Evolutionary conservation across 257 asterid genomes (phyloP), one percentile per base, ranked within the genome.

Genomic region (Petrea volubilis): DNA sequence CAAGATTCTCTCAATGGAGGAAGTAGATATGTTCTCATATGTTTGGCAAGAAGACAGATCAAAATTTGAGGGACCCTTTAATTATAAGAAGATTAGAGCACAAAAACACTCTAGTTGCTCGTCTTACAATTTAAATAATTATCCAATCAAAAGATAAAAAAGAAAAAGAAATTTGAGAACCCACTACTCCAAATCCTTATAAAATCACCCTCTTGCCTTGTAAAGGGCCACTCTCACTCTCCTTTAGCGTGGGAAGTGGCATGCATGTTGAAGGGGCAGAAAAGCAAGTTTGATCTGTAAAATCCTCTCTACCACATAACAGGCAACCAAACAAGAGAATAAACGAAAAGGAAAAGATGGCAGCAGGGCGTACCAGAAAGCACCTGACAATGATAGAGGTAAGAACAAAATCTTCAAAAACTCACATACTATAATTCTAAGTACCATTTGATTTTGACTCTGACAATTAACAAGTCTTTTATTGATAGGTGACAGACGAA

Each of bases 401-500:
- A 90, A 49, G 74, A 76, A 73, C 38, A 76, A 67, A 78, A 65
- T 70, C 75, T 70, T 75, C 50, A 74, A 38, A 60, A 38, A 69
- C 44, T 78, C 53, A 74, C 60, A 78, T 33, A 55, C 7, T 68
- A 63, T 57, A 44, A 64, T 60, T 56, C 29, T 14, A 60, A 24
- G 46, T 38, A 69, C 29, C 43, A 17, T 51, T 25, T 34, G 66
- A 21, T 59, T 49, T 64, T 57, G 56, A 56, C 52, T 78, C 44
- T 56, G 69, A 72, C 43, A 10, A 50, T 75, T 67, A 60, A 81
- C 31, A 47, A 46, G 33, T 59, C 27, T 63, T 68, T 52, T 29
- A 72, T 71, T 81, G 72, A 59, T 70, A 93, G 97, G 91, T 87
- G 52, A 68, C 70, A 61, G 96, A 90, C 59, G 97, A 93, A 81